Base-by-base conservation (phyloP, 306 rosid genomes). In the Argentina anserina region DNA sequence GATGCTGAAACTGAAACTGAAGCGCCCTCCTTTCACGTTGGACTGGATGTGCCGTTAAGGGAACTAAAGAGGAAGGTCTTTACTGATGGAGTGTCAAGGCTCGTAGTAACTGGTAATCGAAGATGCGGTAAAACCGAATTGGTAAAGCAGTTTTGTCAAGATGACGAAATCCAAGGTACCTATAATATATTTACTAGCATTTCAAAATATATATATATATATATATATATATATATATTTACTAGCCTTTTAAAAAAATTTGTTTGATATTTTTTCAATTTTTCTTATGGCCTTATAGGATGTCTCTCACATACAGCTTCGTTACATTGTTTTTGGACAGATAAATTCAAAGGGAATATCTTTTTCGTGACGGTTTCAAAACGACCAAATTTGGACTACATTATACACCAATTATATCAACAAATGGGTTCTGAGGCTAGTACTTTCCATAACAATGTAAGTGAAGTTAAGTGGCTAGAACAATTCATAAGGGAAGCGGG, bases 281-380 rank as follows among this genome's bases (percentile, higher is more conserved):
- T n/a, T n/a, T n/a, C n/a, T n/a, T n/a, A n/a, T n/a, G n/a, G n/a
- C n/a, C n/a, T n/a, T n/a, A n/a, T n/a, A n/a, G n/a, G n/a, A n/a
- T n/a, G n/a, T n/a, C n/a, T n/a, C n/a, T n/a, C n/a, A n/a, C n/a
- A n/a, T n/a, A n/a, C n/a, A n/a, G n/a, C n/a, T n/a, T n/a, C n/a
- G n/a, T n/a, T n/a, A n/a, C n/a, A n/a, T 42, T n/a, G 21, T 50
- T 1, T 71, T 80, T 76, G 53, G 56, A 31, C 55, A 89, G 91
- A 74, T 69, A 78, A 37, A 76, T 87, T 83, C 82, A 73, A 71
- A 65, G 75, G 65, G 11, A 89, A 81, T 31, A 83, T 89, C 73
- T 81, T 86, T 75, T 89, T 81, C 17, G 13, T 89, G 40, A 41
- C 79, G 80, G 83, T 49, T 5, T 37, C 41, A 4, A 37, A 37